Percentiles rank a stretch among this genome's conserved stretches.
Evolutionary conservation across 169 alveolate genomes (phyloP).

Genomic region (Amoebophrya sp.): DNA sequence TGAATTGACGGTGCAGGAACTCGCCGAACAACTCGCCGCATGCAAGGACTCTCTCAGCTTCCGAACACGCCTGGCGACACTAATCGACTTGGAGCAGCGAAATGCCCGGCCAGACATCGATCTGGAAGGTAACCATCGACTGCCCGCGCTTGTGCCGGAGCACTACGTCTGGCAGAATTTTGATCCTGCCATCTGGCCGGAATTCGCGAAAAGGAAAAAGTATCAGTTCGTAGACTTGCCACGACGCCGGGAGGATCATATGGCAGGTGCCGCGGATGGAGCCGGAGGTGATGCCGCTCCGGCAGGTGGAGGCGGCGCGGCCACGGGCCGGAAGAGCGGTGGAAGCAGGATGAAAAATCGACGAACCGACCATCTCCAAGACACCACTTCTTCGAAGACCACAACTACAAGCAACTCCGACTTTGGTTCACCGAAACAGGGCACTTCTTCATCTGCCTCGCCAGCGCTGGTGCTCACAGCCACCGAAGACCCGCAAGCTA

Average conservation of each 20-base stretch:
- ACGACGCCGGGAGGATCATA: background rate
- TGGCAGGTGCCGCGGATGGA: no score
- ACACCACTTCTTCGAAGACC: background rate
- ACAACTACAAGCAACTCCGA: background rate
- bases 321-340: background rate
- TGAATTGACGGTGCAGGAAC: no score
- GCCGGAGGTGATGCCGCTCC: background rate
- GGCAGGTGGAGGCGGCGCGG: background rate
- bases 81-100: background rate
- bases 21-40: no score
- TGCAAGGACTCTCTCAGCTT: no score
- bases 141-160: background rate
- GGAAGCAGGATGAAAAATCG: no score
- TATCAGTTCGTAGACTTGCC: background rate
- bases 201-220: background rate
- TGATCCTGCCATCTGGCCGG: background rate
- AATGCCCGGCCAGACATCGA: background rate
- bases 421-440: background rate
- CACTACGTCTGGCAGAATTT: background rate
- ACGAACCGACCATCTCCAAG: no score
- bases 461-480: background rate
- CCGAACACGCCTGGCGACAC: no score
- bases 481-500: background rate
- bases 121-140: background rate
- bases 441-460: background rate